Conservation (phyloP, 768 basidiomycete species). For the Pulveroboletus frians region DNA sequence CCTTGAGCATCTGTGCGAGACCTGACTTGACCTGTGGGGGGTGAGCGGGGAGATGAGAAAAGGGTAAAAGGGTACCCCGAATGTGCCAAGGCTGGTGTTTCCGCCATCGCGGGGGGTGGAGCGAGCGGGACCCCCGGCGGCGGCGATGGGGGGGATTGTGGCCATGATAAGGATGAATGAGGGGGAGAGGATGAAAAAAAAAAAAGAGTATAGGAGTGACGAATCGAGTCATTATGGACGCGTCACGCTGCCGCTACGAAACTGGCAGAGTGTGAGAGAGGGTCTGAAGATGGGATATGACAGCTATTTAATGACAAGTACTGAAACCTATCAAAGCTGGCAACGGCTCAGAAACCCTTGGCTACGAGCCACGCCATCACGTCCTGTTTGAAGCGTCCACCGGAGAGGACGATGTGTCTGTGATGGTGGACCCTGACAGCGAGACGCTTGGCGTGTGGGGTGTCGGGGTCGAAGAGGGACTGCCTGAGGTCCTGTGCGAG, state of each 20-base stretch:
- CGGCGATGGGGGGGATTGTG: neutral
- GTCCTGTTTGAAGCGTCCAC: constrained; percentile 58
- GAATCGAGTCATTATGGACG: too few species aligned
- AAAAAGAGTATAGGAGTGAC: too few species aligned
- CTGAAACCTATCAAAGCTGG: constrained; percentile 10
- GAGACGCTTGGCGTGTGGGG: constrained; percentile 45
- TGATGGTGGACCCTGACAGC: constrained; percentile 43
- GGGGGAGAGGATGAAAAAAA: too few species aligned
- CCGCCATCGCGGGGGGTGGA: constrained; percentile 47
- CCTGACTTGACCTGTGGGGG: constrained; percentile 77
- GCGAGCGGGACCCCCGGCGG: constrained; percentile 38
- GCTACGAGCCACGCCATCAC: constrained; percentile 58
- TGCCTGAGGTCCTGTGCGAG: constrained; percentile 53
- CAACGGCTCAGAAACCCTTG: constrained; percentile 53
- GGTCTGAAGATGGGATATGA: neutral
- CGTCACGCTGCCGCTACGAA: too few species aligned
- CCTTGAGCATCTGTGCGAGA: constrained; percentile 96
- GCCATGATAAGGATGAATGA: neutral
- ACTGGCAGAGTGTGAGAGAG: too few species aligned
- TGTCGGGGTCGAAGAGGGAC: constrained; percentile 45
- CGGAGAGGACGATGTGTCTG: constrained; percentile 53
- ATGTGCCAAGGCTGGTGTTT: constrained; percentile 62
- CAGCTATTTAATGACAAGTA: constrained; percentile 14
- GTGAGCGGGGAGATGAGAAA: neutral
- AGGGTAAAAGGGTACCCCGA: constrained; percentile 45